Base-by-base conservation (phyloP, 177 flowering plant genomes). In the Tripterygium wilfordii region DNA sequence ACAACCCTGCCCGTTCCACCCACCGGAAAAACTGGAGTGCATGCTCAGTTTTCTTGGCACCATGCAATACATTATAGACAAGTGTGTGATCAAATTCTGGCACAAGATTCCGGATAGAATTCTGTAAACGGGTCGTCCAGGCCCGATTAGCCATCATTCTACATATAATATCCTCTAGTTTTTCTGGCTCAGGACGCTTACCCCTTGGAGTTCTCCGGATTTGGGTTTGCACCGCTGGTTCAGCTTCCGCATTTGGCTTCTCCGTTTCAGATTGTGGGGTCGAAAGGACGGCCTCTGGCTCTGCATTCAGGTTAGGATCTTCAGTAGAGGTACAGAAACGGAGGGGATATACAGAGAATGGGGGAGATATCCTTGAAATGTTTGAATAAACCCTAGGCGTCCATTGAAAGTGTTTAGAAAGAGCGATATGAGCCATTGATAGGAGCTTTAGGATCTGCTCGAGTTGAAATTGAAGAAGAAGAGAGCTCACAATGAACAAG, bases 41-140 rank as follows among this genome's bases (percentile, higher is more conserved):
- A 18, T 91, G 96, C 21, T 85, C 95, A 4, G 79, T 33, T 31
- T 69, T 72, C 46, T 60, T 62, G 2, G 88, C 77, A 2, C 72
- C 68, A 41, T 79, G 79, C 38, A 92, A 36, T 2, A 92, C 91
- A 48, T 80, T 92, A 39, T 64, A 78, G 10, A 88, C 98, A 5
- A 88, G 70, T 0, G 74, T 43, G 42, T 73, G 66, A 53, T 85
- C 88, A 42, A 88, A 92, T 16, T 66, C 48, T 2, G 95, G 82
- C 5, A 83, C 94, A 10, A 92, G 44, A 7, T 44, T 27, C 9
- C 95, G 79, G 10, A 92, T 88, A 8, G 95, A 82, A 63, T 82
- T 80, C 70, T 92, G 95, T 15, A 92, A 70, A 7, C 95, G 77
- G 24, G 96, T 83, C 9, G 96, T 88, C 98, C 98, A 92, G 0